Conservation (phyloP, 140 eudicot genomes). For the Stevia rebaudiana region DNA sequence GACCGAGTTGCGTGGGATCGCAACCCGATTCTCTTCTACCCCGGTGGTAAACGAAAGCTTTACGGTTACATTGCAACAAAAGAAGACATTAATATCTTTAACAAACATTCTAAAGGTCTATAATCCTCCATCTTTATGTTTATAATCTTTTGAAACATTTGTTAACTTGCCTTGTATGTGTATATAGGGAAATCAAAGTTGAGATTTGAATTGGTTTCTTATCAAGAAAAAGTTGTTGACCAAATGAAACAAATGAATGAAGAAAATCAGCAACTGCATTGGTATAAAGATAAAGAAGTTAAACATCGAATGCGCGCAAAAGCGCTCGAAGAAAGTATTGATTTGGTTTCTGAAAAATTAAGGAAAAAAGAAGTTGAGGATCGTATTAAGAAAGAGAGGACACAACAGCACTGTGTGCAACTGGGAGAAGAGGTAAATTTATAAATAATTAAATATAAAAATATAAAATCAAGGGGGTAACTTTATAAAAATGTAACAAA, state of each 20-base stretch:
- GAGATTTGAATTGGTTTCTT: slow-evolving; percentile 54
- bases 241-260: slow-evolving; percentile 43
- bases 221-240: slow-evolving; percentile 49
- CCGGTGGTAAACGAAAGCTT: slow-evolving; percentile 59
- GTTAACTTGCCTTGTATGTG: background rate
- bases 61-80: slow-evolving; percentile 70
- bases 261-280: slow-evolving; percentile 33
- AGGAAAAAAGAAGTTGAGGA: slow-evolving; percentile 48
- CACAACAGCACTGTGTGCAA: slow-evolving; percentile 42
- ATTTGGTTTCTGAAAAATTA: slow-evolving; percentile 34
- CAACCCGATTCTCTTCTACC: slow-evolving; percentile 19
- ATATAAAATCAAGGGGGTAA: too few relatives aligned
- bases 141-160: background rate
- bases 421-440: slow-evolving; percentile 59
- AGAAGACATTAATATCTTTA: slow-evolving; percentile 55
- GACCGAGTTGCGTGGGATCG: slow-evolving; percentile 59
- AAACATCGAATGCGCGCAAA: slow-evolving; percentile 49
- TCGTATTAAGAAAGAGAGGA: slow-evolving; percentile 50
- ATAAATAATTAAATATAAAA: too few relatives aligned
- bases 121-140: too few relatives aligned
- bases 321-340: slow-evolving; percentile 52
- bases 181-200: slow-evolving; percentile 47
- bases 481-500: too few relatives aligned
- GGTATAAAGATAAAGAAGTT: slow-evolving; percentile 38
- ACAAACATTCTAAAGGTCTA: slow-evolving; percentile 64